These are phyloP conservation scores for Fusarium sp. DNA, from an alignment of 2,329 filamentous ascomycete species.

Conservation along the genomic window DNA sequence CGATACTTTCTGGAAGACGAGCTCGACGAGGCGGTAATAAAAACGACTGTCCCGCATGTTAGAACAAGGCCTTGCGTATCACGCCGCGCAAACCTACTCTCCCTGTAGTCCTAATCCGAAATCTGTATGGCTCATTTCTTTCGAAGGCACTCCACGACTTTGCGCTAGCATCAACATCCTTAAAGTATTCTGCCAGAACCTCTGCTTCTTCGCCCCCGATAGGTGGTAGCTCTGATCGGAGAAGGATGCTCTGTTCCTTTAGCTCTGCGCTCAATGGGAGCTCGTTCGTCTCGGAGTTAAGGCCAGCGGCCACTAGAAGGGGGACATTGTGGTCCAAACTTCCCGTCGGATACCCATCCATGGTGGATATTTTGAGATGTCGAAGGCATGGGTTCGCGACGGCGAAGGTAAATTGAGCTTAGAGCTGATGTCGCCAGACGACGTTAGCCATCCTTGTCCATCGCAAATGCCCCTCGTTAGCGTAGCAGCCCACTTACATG, in stretches of 20 bases:
- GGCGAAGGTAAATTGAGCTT: constrained; percentile 33
- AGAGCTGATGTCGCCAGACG: constrained; percentile 36
- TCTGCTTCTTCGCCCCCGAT: constrained; percentile 74
- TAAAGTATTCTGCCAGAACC: constrained; percentile 73
- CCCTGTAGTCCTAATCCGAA: constrained; percentile 79
- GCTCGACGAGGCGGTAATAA: constrained; percentile 69
- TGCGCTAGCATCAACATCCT: constrained; percentile 71
- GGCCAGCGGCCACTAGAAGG: constrained; percentile 83
- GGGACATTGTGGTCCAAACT: constrained; percentile 91
- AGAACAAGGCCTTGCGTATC: constrained; percentile 42
- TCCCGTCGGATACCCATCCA: constrained; percentile 83
- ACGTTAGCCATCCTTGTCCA: constrained; percentile 43
- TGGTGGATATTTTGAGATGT: constrained; percentile 52
- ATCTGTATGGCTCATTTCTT: constrained; percentile 65
- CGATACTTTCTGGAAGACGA: constrained; percentile 63
- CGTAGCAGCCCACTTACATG: constrained; percentile 42
- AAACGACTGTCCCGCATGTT: constrained; percentile 58
- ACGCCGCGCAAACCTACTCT: constrained; percentile 70
- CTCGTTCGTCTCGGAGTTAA: constrained; percentile 60
- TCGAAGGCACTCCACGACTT: constrained; percentile 75
- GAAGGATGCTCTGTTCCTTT: constrained; percentile 68
- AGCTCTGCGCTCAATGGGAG: constrained; percentile 62
- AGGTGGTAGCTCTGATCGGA: constrained; percentile 77
- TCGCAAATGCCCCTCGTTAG: constrained; percentile 45
- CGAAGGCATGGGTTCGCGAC: constrained; percentile 40